Base-by-base conservation (phyloP, 2,329 filamentous ascomycete species). In the Ilyonectria mors-panacis region DNA sequence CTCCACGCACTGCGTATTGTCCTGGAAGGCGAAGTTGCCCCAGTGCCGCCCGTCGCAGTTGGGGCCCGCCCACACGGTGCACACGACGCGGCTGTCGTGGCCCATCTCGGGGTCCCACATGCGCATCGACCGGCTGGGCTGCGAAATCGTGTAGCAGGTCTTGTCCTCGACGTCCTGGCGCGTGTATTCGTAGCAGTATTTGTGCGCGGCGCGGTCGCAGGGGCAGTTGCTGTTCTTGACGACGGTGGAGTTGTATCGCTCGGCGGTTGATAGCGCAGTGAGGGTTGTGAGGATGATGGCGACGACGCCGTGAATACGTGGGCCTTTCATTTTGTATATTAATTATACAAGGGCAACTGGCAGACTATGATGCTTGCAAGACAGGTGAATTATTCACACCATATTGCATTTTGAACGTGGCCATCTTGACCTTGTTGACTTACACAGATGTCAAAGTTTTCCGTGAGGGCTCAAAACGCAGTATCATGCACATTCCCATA, bases 211-310 rank as follows among this genome's bases (percentile, higher is more conserved):
- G 23, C 37, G 50, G 53, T 65, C 61, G n/a, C 65, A 67, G 44
- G 65, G 61, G 56, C 56, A 60, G 50, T 60, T 53, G 42, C 42
- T 56, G 56, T 64, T 67, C 42, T 51, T 60, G 55, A 60, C 44
- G 13, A 60, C 44, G 13, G 37, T 60, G 5, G 55, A 57, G 48
- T 56, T 51, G 63, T 53, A 56, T 8, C 57, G 30, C 4, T n/a
- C 37, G 10, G 51, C 59, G 8, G 19, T 19, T 15, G 63, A 35
- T 19, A 19, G 50, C 9, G 37, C 4, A 3, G 58, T 12, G 2
- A 62, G 17, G 6, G 47, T 48, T 6, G 35, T 19, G 17, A 47
- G 45, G 17, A 47, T 6, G 7, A 57, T 17, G 37, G 21, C 37
- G 8, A 58, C 2, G 9, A 62, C 12, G 26, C 33, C 19, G 6